phyloP scores from a whole-genome alignment of 306 rosid species.

The Fagus sylvatica region DNA sequence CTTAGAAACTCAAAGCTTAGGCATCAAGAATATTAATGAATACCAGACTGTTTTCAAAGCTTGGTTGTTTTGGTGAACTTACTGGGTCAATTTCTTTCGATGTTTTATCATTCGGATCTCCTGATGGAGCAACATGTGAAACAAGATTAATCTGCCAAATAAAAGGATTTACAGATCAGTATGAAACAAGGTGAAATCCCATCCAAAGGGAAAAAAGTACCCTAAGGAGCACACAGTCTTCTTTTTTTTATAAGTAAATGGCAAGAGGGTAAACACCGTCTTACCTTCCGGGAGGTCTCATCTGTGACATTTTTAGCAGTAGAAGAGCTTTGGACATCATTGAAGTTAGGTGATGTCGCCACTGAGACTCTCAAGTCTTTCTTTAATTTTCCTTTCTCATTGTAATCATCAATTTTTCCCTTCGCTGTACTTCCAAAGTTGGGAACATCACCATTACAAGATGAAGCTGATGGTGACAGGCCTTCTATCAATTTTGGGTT shows the following conservation, averaged over 20 bases:
- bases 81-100: constrained; percentile 18
- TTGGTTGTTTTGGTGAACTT: constrained; percentile 32
- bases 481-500: constrained; percentile 32
- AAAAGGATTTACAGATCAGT: constrained; percentile 22
- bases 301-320: constrained; percentile 21
- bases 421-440: constrained; percentile 29
- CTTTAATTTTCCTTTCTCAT: constrained; percentile 33
- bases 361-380: constrained; percentile 25
- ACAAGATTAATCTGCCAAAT: constrained; percentile 27
- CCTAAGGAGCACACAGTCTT: neutral
- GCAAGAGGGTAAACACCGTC: constrained; percentile 6
- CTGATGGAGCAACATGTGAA: constrained; percentile 18
- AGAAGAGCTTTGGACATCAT: constrained; percentile 31
- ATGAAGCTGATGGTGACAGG: constrained; percentile 24
- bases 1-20: neutral
- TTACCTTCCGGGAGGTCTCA: constrained; percentile 47
- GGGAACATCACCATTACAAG: constrained; percentile 26
- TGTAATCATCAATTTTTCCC: constrained; percentile 11
- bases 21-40: neutral
- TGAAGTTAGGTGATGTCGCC: constrained; percentile 12
- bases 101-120: constrained; percentile 20
- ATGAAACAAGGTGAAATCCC: constrained; percentile 17
- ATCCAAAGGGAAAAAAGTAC: neutral
- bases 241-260: too few relatives aligned
- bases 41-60: constrained; percentile 36